phyloP scores from a whole-genome alignment of 208 protist genomes.

The Acanthamoeba castellanii region DNA sequence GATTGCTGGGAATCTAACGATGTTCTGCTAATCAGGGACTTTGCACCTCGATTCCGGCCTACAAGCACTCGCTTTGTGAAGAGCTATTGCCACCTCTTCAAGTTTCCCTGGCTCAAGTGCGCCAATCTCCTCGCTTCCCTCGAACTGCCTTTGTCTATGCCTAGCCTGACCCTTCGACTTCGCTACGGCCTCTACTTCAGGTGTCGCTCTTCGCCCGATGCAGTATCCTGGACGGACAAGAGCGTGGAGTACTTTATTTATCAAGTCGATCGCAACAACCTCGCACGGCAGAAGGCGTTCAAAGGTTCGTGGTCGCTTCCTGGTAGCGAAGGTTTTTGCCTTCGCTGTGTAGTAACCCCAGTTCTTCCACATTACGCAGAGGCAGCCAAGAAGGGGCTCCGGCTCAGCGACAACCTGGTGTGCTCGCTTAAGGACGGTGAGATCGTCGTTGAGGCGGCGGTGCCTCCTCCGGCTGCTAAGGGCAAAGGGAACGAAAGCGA shows the following conservation, averaged over 20 bases:
- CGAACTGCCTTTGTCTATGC: background rate
- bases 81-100: slow-evolving; percentile 41
- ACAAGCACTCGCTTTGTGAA: slow-evolving; percentile 21
- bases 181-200: background rate
- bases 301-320: background rate
- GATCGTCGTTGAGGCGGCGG: background rate
- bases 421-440: background rate
- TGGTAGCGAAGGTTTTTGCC: background rate
- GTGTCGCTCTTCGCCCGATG: slow-evolving; percentile 15
- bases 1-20: background rate
- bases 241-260: slow-evolving; percentile 44
- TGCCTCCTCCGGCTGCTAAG: background rate
- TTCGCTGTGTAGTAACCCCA: background rate
- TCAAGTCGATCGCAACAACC: slow-evolving; percentile 34
- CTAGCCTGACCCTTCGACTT: too few relatives aligned
- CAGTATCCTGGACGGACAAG: slow-evolving; percentile 54
- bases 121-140: background rate
- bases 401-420: background rate
- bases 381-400: background rate
- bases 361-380: background rate
- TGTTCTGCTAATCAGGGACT: background rate
- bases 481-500: background rate
- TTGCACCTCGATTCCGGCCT: slow-evolving; percentile 53
- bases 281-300: background rate
- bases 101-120: slow-evolving; percentile 52